phyloP scores from a whole-genome alignment of 2,329 filamentous ascomycete species.

The Cordyceps sp. region DNA sequence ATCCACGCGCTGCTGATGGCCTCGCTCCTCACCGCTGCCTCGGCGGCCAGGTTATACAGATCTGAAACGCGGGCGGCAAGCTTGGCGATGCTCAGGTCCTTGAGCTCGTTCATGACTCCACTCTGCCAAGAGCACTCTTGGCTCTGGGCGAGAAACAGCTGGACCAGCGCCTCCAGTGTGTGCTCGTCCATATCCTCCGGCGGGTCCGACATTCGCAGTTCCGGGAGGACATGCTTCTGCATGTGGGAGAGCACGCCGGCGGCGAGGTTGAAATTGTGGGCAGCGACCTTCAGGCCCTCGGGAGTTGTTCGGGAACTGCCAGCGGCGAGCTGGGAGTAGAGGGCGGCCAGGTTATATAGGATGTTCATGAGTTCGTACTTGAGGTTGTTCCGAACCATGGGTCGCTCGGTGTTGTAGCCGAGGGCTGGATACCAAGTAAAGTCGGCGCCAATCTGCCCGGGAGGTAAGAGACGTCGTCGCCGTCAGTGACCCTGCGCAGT shows the following conservation, averaged over 20 bases:
- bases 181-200: slow-evolving; percentile 92
- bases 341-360: slow-evolving; percentile 79
- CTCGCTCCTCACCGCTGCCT: slow-evolving; percentile 76
- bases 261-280: slow-evolving; percentile 76
- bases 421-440: slow-evolving; percentile 94
- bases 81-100: slow-evolving; percentile 82
- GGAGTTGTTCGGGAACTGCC: slow-evolving; percentile 59
- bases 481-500: slow-evolving; percentile 1
- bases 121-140: slow-evolving; percentile 99
- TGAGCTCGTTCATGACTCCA: slow-evolving; percentile 83
- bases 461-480: neutral
- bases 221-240: slow-evolving; percentile 59
- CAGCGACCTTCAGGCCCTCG: slow-evolving; percentile 75
- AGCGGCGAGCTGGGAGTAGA: slow-evolving; percentile 85
- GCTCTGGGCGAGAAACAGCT: slow-evolving; percentile 77
- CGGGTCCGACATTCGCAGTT: slow-evolving; percentile 62
- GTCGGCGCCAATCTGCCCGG: slow-evolving; percentile 66
- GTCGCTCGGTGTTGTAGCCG: slow-evolving; percentile 71
- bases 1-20: slow-evolving; percentile 91
- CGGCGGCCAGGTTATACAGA: slow-evolving; percentile 69
- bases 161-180: slow-evolving; percentile 68
- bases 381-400: slow-evolving; percentile 48
- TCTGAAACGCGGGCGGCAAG: slow-evolving; percentile 81
- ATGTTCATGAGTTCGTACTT: slow-evolving; percentile 82
- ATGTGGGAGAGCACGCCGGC: slow-evolving; percentile 74